Conservation (phyloP, 2,329 filamentous ascomycete species). For the Fusarium clavum region DNA sequence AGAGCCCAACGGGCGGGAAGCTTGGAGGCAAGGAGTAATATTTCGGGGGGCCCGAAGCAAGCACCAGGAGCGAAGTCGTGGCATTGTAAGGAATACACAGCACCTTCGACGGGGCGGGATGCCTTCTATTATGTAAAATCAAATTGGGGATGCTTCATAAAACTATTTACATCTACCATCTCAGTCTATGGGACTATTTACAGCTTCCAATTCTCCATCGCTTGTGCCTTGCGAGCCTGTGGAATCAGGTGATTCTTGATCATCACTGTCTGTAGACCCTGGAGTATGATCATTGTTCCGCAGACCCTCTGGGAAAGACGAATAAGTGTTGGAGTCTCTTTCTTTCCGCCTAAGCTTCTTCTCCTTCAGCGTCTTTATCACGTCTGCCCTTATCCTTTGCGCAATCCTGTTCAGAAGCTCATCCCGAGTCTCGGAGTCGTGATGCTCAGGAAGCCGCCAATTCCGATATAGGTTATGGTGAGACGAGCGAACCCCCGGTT, state of each 20-base stretch:
- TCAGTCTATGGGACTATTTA: neutral
- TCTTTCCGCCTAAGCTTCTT: neutral
- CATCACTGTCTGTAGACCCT: neutral
- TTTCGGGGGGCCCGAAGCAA: neutral
- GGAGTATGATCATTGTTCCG: neutral
- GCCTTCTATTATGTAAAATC: neutral
- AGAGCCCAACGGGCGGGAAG: slow-evolving; percentile 1
- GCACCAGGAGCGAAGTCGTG: neutral
- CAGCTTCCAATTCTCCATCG: neutral
- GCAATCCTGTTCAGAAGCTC: neutral
- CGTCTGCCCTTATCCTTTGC: neutral
- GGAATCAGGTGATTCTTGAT: neutral
- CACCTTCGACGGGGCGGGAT: neutral
- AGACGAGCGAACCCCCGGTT: slow-evolving; percentile 40
- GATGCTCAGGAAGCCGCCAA: slow-evolving; percentile 49
- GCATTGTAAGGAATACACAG: neutral
- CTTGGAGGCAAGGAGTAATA: slow-evolving; percentile 6
- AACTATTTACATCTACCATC: neutral
- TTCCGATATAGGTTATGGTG: slow-evolving; percentile 52
- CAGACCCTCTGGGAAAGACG: neutral
- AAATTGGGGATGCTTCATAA: neutral
- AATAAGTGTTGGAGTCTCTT: neutral
- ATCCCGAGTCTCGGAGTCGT: neutral
- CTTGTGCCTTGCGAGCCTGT: neutral
- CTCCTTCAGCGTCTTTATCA: neutral